These are phyloP conservation scores for Phialophora macrospora DNA, from an alignment of 2,329 filamentous ascomycete species.

Conservation along the genomic window DNA sequence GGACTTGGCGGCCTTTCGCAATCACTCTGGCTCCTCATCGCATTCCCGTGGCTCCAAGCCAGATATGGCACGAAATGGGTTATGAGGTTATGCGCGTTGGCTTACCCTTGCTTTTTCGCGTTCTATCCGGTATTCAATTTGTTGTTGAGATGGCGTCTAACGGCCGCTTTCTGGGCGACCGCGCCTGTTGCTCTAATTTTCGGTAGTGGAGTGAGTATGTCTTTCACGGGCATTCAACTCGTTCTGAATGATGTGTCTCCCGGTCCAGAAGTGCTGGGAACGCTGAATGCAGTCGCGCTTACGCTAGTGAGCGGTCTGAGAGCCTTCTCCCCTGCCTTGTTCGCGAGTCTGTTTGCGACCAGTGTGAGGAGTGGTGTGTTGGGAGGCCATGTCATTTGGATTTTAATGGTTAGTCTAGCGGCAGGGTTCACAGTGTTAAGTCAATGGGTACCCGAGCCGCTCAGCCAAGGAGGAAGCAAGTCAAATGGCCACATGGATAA, in stretches of 20 bases:
- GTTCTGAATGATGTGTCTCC: constrained; percentile 76
- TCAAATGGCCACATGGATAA: neutral
- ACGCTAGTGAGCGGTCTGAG: constrained; percentile 66
- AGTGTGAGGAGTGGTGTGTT: constrained; percentile 67
- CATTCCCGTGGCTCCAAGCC: constrained; percentile 70
- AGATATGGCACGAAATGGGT: constrained; percentile 70
- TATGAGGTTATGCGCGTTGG: constrained; percentile 61
- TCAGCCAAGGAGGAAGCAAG: constrained; percentile 6
- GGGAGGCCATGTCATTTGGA: constrained; percentile 69
- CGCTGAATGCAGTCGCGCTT: constrained; percentile 71
- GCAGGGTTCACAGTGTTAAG: constrained; percentile 42
- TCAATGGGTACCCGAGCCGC: constrained; percentile 25
- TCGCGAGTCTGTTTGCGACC: constrained; percentile 70
- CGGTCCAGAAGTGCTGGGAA: constrained; percentile 66
- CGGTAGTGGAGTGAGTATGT: constrained; percentile 69
- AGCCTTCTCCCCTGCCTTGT: constrained; percentile 68
- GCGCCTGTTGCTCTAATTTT: constrained; percentile 55
- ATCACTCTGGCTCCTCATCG: constrained; percentile 71
- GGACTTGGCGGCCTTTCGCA: constrained; percentile 68
- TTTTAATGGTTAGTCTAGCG: constrained; percentile 56
- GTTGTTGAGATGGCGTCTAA: constrained; percentile 58
- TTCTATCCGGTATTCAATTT: constrained; percentile 60
- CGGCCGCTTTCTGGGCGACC: constrained; percentile 62
- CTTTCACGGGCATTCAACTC: constrained; percentile 71
- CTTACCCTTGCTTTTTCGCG: constrained; percentile 69